Conservation (phyloP, 306 rosid species). For the Carpinus viminea region DNA sequence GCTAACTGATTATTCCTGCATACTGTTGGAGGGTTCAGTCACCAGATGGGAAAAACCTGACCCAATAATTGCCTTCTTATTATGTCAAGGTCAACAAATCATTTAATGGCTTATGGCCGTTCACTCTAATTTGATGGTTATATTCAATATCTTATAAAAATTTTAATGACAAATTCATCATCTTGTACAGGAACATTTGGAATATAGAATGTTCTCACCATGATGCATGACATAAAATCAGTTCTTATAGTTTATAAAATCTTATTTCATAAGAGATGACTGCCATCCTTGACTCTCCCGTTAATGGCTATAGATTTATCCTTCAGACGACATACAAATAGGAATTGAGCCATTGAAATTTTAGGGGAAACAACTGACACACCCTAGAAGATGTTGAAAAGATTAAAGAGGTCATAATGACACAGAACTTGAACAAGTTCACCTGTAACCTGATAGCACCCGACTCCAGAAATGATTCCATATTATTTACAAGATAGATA, state of each 20-base stretch:
- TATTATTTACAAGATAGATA: not conserved
- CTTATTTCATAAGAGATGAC: not conserved
- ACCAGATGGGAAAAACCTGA: not conserved
- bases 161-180: not conserved
- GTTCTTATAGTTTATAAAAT: not conserved
- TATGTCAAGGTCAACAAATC: not conserved
- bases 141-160: not conserved
- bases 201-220: not conserved
- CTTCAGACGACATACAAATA: not conserved
- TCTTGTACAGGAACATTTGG: not conserved
- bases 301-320: not conserved
- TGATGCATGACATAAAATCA: not conserved
- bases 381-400: not conserved
- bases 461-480: not conserved
- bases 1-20: not conserved
- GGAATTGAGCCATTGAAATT: not conserved
- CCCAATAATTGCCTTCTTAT: conserved; percentile 1
- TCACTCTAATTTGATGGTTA: not conserved
- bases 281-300: not conserved
- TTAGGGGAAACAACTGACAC: not conserved
- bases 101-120: not conserved
- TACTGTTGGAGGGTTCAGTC: conserved; percentile 1
- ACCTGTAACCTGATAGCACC: not conserved
- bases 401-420: not conserved
- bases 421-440: not conserved